These are phyloP conservation scores for Leccinum variicolor DNA, from an alignment of 768 basidiomycete genomes.

Conservation along the genomic window DNA sequence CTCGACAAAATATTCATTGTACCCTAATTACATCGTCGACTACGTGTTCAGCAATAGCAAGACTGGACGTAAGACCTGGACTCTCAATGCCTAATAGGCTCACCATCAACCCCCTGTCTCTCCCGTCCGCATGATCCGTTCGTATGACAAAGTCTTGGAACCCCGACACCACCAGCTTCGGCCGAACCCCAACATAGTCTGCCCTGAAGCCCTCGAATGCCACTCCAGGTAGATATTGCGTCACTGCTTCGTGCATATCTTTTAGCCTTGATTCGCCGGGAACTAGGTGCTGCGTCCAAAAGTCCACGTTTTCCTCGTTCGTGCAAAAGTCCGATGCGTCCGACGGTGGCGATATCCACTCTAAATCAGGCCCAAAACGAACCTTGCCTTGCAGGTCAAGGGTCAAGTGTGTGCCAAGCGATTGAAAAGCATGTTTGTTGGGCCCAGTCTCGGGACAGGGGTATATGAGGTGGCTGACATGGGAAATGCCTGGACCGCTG, in stretches of 20 bases:
- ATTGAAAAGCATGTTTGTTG: slow-evolving; percentile 66
- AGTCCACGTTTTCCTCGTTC: slow-evolving; percentile 55
- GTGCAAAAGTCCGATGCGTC: slow-evolving; percentile 23
- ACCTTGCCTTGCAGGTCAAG: slow-evolving; percentile 82
- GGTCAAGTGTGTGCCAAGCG: slow-evolving; percentile 90
- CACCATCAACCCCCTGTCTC: slow-evolving; percentile 50
- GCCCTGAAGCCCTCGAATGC: slow-evolving; percentile 58
- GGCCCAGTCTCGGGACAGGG: slow-evolving; percentile 75
- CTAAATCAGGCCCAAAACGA: slow-evolving; percentile 89
- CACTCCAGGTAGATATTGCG: slow-evolving; percentile 67
- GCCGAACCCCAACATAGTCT: slow-evolving; percentile 84
- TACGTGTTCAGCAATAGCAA: slow-evolving; percentile 85
- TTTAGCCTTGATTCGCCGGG: slow-evolving; percentile 58
- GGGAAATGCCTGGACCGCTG: slow-evolving; percentile 67
- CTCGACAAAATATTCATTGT: background rate
- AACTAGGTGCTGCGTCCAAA: slow-evolving; percentile 68
- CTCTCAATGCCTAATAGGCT: slow-evolving; percentile 89
- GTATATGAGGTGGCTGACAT: slow-evolving; percentile 80
- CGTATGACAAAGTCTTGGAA: slow-evolving; percentile 86
- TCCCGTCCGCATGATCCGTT: slow-evolving; percentile 52
- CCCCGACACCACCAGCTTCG: slow-evolving; percentile 80
- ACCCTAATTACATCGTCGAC: slow-evolving; percentile 48
- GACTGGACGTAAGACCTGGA: slow-evolving; percentile 83
- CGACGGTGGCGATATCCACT: slow-evolving; percentile 69
- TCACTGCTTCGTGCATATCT: slow-evolving; percentile 72